Conservation (phyloP, 305 asterid species). For the Fraxinus nigra region DNA sequence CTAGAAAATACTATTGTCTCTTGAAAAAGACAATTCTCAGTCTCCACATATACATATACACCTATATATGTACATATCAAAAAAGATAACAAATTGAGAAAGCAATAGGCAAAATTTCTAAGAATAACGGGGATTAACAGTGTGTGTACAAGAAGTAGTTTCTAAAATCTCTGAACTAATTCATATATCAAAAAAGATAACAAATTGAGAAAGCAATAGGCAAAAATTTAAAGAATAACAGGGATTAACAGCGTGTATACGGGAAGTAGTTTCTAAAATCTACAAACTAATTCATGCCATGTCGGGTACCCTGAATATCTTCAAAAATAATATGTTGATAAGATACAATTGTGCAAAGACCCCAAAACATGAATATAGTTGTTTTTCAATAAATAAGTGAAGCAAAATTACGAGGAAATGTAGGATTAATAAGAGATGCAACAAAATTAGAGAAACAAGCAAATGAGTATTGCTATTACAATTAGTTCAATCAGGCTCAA, state of each 20-base stretch:
- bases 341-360: neutral
- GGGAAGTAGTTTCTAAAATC: neutral
- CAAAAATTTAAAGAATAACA: neutral
- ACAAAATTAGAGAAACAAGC: neutral
- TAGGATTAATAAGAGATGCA: neutral
- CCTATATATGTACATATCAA: neutral
- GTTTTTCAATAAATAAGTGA: neutral
- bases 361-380: neutral
- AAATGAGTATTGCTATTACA: neutral
- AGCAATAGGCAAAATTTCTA: neutral
- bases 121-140: neutral
- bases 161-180: neutral
- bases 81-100: neutral
- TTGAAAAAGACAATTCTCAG: neutral
- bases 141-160: neutral
- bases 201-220: neutral
- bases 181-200: neutral
- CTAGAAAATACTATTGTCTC: neutral
- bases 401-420: neutral
- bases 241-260: neutral
- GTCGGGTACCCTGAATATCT: neutral
- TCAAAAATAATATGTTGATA: neutral
- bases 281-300: neutral
- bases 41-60: neutral
- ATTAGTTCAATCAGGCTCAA: conserved; percentile 4